Percentiles rank a stretch among this genome's conserved stretches.
Evolutionary conservation across 495 filamentous ascomycete species (phyloP).

Genomic region (Chlorociboria aeruginascens): DNA sequence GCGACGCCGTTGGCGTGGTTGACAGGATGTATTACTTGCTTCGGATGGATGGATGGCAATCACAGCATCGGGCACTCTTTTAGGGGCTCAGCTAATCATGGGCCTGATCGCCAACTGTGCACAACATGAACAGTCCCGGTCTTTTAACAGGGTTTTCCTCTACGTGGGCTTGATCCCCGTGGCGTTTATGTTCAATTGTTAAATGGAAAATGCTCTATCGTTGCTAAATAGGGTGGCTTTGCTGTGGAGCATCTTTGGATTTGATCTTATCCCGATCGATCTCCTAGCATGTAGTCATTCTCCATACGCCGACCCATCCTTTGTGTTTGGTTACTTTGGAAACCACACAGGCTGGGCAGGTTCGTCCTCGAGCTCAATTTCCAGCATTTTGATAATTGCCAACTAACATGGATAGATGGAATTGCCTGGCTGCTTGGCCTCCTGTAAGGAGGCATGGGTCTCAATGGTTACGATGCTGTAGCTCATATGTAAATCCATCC

Average conservation of each 20-base stretch:
- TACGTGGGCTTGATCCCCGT: constrained; percentile 54
- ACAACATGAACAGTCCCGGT: too few species aligned
- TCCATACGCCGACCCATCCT: constrained; percentile 25
- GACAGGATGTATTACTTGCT: constrained; percentile 27
- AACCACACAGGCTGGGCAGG: constrained; percentile 54
- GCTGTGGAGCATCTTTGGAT: constrained; percentile 14
- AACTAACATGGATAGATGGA: too few species aligned
- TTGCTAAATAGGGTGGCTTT: constrained; percentile 51
- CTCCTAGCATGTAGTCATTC: constrained; percentile 26
- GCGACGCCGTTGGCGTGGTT: constrained; percentile 15
- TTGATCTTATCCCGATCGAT: constrained; percentile 27
- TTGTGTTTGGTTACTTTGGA: constrained; percentile 45
- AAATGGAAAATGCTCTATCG: constrained; percentile 49
- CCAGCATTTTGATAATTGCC: too few species aligned
- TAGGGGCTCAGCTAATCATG: constrained; percentile 17
- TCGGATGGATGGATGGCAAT: constrained; percentile 30
- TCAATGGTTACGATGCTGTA: constrained; percentile 52
- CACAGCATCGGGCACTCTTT: constrained; percentile 25
- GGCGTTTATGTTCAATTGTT: constrained; percentile 55
- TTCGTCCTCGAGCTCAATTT: too few species aligned
- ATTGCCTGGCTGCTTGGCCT: constrained; percentile 52
- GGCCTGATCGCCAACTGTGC: constrained; percentile 20
- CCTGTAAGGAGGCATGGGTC: constrained; percentile 46
- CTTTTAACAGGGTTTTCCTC: too few species aligned
- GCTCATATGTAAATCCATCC: constrained; percentile 29